phyloP scores from a whole-genome alignment of 2,329 filamentous ascomycete genomes.

The Epichloe sp. region DNA sequence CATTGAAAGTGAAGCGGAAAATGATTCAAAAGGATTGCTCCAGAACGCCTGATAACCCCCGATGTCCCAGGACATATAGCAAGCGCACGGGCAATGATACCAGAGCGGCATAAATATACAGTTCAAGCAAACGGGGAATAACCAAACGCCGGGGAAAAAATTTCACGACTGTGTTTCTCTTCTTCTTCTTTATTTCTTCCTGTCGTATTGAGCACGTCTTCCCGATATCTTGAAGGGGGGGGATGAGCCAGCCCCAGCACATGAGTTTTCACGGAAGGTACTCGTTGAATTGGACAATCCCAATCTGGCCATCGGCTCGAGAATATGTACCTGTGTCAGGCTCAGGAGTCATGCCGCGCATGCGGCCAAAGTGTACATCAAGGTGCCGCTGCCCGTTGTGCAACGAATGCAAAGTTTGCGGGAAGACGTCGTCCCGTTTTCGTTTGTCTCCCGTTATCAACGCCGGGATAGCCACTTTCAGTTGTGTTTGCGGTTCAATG shows the following conservation, averaged over 20 bases:
- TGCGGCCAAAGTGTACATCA: slow-evolving; percentile 18
- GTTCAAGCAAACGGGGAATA: background rate
- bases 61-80: background rate
- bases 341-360: slow-evolving; percentile 15
- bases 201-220: too few species aligned
- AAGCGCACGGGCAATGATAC: background rate
- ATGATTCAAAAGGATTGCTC: background rate
- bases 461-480: slow-evolving; percentile 10
- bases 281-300: slow-evolving; percentile 18
- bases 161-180: background rate
- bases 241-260: background rate
- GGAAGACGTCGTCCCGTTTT: slow-evolving; percentile 23
- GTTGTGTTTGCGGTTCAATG: slow-evolving; percentile 20
- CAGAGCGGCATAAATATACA: background rate
- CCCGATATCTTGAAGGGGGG: background rate
- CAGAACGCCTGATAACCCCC: background rate
- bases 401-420: slow-evolving; percentile 18
- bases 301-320: slow-evolving; percentile 22
- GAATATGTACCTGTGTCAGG: slow-evolving; percentile 20
- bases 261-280: slow-evolving; percentile 9
- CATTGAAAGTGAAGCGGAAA: too few species aligned
- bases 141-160: background rate
- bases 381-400: slow-evolving; percentile 25
- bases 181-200: background rate
- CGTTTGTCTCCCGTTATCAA: slow-evolving; percentile 22